These are phyloP conservation scores for Eucalyptus erythrocorys DNA, from an alignment of 345 rosid genomes.

Conservation along the genomic window DNA sequence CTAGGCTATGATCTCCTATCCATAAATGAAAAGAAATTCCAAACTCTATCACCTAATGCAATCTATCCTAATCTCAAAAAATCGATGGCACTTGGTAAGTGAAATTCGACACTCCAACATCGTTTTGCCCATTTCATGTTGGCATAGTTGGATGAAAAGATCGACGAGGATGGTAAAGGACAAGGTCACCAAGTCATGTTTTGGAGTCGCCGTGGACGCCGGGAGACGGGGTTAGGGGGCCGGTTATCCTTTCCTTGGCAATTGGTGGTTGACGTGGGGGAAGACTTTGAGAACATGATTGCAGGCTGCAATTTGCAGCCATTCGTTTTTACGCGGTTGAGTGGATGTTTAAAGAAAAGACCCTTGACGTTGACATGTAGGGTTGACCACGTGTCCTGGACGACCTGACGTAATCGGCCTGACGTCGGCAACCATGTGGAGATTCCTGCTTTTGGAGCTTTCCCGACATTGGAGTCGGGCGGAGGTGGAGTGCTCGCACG, in stretches of 20 bases:
- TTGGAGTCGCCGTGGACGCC: background rate
- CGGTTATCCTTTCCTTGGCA: background rate
- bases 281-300: background rate
- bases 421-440: background rate
- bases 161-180: background rate
- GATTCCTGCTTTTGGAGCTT: background rate
- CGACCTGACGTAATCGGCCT: background rate
- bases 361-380: background rate
- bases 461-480: background rate
- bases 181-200: background rate
- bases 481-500: background rate
- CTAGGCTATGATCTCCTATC: background rate
- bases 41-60: background rate
- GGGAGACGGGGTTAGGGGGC: background rate
- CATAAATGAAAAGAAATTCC: background rate
- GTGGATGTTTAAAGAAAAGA: background rate
- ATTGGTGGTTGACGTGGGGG: background rate
- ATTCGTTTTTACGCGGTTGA: background rate
- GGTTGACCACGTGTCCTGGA: background rate
- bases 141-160: background rate
- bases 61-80: background rate
- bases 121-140: too few species aligned
- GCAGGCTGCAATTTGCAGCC: background rate
- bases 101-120: too few species aligned
- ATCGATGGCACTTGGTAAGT: background rate